A percentile compares a stretch with the other conserved stretches of the same genome.
These are phyloP conservation scores for Fusarium bactridioides DNA, from an alignment of 2,329 filamentous ascomycete species.

Conservation along the genomic window DNA sequence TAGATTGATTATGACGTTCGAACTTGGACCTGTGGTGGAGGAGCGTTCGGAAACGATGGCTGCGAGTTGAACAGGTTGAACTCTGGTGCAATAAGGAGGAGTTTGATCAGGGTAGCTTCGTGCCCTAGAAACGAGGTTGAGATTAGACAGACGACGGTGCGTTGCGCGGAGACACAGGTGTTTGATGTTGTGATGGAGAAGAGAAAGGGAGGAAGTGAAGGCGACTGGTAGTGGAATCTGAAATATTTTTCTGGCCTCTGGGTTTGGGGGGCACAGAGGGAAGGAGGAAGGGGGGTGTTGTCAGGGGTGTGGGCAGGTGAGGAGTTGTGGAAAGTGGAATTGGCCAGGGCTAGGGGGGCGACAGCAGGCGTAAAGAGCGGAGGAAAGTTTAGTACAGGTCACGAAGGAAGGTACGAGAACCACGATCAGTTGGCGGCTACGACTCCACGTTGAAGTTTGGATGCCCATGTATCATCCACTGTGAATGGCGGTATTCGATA, in stretches of 20 bases:
- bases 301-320: slow-evolving; percentile 39
- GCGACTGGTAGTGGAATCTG: slow-evolving; percentile 45
- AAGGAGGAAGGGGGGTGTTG: slow-evolving; percentile 35
- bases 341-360: slow-evolving; percentile 39
- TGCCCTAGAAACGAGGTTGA: slow-evolving; percentile 75
- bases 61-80: slow-evolving; percentile 58
- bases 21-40: slow-evolving; percentile 47
- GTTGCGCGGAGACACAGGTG: slow-evolving; percentile 58
- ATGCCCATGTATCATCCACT: slow-evolving; percentile 9
- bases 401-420: slow-evolving; percentile 30
- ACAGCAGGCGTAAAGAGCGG: slow-evolving; percentile 31
- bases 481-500: slow-evolving; percentile 16
- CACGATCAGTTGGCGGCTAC: neutral
- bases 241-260: slow-evolving; percentile 52
- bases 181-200: slow-evolving; percentile 54
- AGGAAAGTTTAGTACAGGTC: slow-evolving; percentile 27
- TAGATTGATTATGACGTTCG: slow-evolving; percentile 57
- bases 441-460: neutral
- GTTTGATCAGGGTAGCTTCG: slow-evolving; percentile 80
- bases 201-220: slow-evolving; percentile 44
- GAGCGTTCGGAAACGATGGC: slow-evolving; percentile 57
- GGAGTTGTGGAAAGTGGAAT: slow-evolving; percentile 40
- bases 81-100: slow-evolving; percentile 74
- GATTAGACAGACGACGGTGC: slow-evolving; percentile 56
- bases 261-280: slow-evolving; percentile 36